Percentiles rank a stretch among this genome's conserved stretches.
These are phyloP conservation scores for Platanthera zijinensis DNA, from an alignment of 106 monocot genomes.

Conservation along the genomic window DNA sequence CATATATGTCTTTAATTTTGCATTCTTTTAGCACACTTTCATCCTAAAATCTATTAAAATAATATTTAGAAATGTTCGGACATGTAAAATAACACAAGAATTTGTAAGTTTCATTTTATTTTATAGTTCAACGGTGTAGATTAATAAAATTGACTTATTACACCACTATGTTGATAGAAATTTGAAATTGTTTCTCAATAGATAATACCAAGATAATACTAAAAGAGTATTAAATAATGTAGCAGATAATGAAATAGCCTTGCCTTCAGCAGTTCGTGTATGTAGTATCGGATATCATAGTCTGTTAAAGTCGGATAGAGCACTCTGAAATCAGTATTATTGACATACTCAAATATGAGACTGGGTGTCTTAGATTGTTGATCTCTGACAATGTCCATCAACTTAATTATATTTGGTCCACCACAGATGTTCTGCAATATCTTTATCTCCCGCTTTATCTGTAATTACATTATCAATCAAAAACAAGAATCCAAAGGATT, in stretches of 20 bases:
- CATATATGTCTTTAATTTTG: background rate
- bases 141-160: background rate
- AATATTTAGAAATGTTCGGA: background rate
- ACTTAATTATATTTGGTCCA: constrained; percentile 77
- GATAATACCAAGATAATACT: background rate
- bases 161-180: background rate
- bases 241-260: constrained; percentile 5
- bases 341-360: constrained; percentile 89
- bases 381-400: constrained; percentile 91
- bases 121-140: background rate
- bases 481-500: background rate
- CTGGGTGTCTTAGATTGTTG: constrained; percentile 92
- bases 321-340: constrained; percentile 86
- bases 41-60: background rate
- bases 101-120: background rate
- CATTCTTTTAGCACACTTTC: background rate
- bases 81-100: background rate
- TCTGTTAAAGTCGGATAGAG: constrained; percentile 86
- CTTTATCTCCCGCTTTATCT: constrained; percentile 98
- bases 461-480: constrained; percentile 14
- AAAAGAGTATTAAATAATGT: background rate
- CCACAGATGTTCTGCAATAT: constrained; percentile 92
- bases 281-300: constrained; percentile 79
- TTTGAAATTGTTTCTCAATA: background rate
- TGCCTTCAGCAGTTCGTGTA: constrained; percentile 85